Evolutionary conservation across 164 flowering plant genomes (phyloP).

Genomic region (Houttuynia cordata): DNA sequence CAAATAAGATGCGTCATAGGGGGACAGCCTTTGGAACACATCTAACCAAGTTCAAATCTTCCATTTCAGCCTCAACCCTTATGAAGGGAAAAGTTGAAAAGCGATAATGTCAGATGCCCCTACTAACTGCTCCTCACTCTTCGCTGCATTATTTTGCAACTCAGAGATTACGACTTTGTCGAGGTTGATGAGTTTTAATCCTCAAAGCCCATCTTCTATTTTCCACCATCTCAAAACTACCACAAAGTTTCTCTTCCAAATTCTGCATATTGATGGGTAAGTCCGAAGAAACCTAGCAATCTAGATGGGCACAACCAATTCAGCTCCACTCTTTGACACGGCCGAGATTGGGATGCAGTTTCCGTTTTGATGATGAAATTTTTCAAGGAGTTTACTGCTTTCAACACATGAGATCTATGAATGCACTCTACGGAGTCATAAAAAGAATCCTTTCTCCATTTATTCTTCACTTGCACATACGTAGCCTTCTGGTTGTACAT

Average conservation of each 20-base stretch:
- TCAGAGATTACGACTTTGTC: constrained; percentile 33
- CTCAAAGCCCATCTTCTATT: constrained; percentile 54
- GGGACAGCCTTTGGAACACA: constrained; percentile 67
- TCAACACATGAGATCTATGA: constrained; percentile 38
- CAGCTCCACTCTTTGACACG: constrained; percentile 47
- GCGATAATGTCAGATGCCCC: constrained; percentile 23
- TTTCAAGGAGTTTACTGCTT: constrained; percentile 45
- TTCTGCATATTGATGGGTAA: constrained; percentile 52
- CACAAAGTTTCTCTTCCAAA: constrained; percentile 30
- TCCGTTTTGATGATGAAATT: constrained; percentile 29
- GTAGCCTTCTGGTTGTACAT: constrained; percentile 25
- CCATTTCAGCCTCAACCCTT: constrained; percentile 63
- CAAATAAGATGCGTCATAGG: constrained; percentile 51
- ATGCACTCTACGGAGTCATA: constrained; percentile 59
- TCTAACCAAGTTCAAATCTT: constrained; percentile 62
- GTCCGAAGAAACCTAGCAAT: constrained; percentile 56
- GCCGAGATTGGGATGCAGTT: constrained; percentile 60
- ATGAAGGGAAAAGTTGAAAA: constrained; percentile 58
- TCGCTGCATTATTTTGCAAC: constrained; percentile 46
- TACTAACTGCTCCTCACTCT: constrained; percentile 23
- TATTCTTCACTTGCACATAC: constrained; percentile 78
- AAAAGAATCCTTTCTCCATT: constrained; percentile 65
- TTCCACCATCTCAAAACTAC: constrained; percentile 44
- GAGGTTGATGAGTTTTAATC: constrained; percentile 27
- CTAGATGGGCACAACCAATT: constrained; percentile 41